A percentile compares a stretch with the other conserved stretches of the same genome.
These are phyloP conservation scores for Pythium monospermum DNA, from an alignment of 352 stramenopile genomes.

Conservation along the genomic window DNA sequence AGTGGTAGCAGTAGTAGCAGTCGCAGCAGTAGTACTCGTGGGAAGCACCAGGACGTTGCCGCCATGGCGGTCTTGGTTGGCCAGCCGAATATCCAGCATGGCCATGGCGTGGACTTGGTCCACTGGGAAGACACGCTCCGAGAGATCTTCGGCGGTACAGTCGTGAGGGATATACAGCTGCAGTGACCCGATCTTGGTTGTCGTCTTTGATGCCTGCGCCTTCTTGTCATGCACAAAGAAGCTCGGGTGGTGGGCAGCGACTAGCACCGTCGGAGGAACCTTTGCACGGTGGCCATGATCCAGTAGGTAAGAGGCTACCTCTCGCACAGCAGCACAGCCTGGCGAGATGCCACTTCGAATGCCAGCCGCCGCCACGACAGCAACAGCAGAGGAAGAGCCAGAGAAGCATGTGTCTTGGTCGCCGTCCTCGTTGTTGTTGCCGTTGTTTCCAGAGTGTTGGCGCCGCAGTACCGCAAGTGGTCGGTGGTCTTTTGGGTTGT, in stretches of 20 bases:
- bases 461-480: no score
- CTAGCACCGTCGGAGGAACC: constrained; percentile 43
- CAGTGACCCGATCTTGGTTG: constrained; percentile 40
- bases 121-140: constrained; percentile 32
- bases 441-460: no score
- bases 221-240: constrained; percentile 25
- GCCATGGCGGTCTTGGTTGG: constrained; percentile 76
- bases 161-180: constrained; percentile 63
- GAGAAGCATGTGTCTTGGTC: not conserved
- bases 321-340: constrained; percentile 42
- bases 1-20: constrained; percentile 9
- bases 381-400: not conserved
- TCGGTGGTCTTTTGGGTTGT: constrained; percentile 51
- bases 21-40: no score
- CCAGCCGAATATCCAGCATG: constrained; percentile 73
- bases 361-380: not conserved
- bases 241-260: constrained; percentile 26
- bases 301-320: constrained; percentile 50
- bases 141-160: constrained; percentile 57
- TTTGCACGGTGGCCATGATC: constrained; percentile 39
- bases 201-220: not conserved
- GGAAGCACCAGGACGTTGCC: constrained; percentile 72
- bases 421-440: not conserved
- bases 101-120: constrained; percentile 65
- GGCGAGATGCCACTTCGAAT: constrained; percentile 48